A percentile compares a stretch with the other conserved stretches of the same genome.
These are phyloP conservation scores for Trichoderma simmonsii DNA, from an alignment of 2,329 filamentous ascomycete genomes.

Conservation along the genomic window DNA sequence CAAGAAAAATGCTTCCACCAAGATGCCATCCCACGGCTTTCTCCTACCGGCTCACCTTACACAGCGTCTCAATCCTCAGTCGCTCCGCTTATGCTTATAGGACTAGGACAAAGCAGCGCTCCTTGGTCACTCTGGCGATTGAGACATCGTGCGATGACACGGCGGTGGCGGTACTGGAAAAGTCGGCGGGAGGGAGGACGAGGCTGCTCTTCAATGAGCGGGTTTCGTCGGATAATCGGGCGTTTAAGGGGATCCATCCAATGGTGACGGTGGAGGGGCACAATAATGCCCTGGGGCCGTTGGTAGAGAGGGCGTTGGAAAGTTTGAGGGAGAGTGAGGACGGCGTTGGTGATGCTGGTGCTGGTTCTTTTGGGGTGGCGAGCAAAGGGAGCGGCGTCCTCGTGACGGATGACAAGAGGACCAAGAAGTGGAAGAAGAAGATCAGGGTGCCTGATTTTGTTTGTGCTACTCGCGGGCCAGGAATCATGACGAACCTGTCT, in stretches of 20 bases:
- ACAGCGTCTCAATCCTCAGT: background rate
- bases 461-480: slow-evolving; percentile 85
- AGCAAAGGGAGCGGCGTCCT: slow-evolving; percentile 18
- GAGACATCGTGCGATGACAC: slow-evolving; percentile 93
- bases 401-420: background rate
- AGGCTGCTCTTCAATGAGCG: slow-evolving; percentile 75
- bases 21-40: background rate
- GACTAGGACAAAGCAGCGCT: slow-evolving; percentile 16
- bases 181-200: slow-evolving; percentile 42
- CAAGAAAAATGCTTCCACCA: background rate
- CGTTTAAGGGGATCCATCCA: slow-evolving; percentile 77
- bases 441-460: slow-evolving; percentile 70
- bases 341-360: background rate
- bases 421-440: background rate
- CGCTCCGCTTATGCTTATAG: background rate
- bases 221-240: slow-evolving; percentile 73
- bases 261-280: slow-evolving; percentile 73
- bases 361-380: background rate
- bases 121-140: slow-evolving; percentile 64
- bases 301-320: slow-evolving; percentile 63
- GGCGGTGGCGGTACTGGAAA: slow-evolving; percentile 77
- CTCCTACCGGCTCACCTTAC: background rate
- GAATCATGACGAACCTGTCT: slow-evolving; percentile 76
- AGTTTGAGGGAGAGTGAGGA: slow-evolving; percentile 42
- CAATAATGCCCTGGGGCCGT: slow-evolving; percentile 62